Conservation (phyloP, 2,329 filamentous ascomycete genomes). For the Aaosphaeria arxii region DNA sequence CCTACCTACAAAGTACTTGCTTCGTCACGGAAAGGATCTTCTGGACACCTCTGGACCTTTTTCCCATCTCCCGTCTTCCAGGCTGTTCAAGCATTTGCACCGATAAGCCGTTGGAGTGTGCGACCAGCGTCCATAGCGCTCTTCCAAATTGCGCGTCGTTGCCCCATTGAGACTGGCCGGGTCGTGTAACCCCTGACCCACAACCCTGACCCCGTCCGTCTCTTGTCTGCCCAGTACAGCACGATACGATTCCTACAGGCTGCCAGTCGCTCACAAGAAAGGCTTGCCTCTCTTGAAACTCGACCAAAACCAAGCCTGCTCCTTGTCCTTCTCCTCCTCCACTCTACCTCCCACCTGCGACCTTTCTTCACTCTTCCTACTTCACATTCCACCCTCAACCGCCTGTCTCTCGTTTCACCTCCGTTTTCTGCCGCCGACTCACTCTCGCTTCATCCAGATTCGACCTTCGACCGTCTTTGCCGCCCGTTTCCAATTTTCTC, state of each 20-base stretch:
- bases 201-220: slow-evolving; percentile 1
- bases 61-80: neutral
- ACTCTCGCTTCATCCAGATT: slow-evolving; percentile 8
- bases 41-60: neutral
- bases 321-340: slow-evolving; percentile 15
- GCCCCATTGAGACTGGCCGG: slow-evolving; percentile 3
- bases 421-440: slow-evolving; percentile 14
- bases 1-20: neutral
- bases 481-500: neutral
- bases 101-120: neutral
- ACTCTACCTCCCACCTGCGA: slow-evolving; percentile 11
- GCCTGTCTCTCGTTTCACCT: slow-evolving; percentile 34
- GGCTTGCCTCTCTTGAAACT: neutral
- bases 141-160: slow-evolving; percentile 7
- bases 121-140: neutral
- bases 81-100: neutral
- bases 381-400: no score
- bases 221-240: neutral
- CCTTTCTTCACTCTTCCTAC: slow-evolving; percentile 13
- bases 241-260: slow-evolving; percentile 1
- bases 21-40: neutral
- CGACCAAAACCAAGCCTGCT: slow-evolving; percentile 23
- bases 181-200: no score
- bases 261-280: neutral
- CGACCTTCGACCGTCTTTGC: neutral